These are phyloP conservation scores for Rugosomyces carneus DNA, from an alignment of 1,284 basidiomycete species.

Conservation along the genomic window DNA sequence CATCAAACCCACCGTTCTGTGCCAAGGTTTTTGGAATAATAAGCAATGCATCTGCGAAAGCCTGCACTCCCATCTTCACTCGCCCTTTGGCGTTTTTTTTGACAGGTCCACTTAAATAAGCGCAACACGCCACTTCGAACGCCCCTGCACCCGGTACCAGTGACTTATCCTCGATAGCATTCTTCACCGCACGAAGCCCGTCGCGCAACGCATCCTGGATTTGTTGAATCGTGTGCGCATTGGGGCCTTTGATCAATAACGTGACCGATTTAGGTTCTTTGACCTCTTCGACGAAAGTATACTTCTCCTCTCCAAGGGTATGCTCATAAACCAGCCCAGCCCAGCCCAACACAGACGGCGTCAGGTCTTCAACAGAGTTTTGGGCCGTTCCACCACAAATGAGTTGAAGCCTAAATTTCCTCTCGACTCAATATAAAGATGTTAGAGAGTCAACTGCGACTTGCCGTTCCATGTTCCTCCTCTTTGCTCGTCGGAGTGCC, in stretches of 20 bases:
- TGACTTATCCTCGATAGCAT: slow-evolving; percentile 87
- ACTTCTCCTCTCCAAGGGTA: slow-evolving; percentile 98
- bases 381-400: slow-evolving; percentile 94
- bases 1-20: slow-evolving; percentile 95
- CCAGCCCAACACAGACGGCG: slow-evolving; percentile 89
- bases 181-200: slow-evolving; percentile 95
- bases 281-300: slow-evolving; percentile 96
- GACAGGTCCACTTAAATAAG: slow-evolving; percentile 72
- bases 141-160: slow-evolving; percentile 95
- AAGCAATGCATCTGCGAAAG: slow-evolving; percentile 92
- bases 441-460: slow-evolving; percentile 19
- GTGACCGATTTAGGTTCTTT: slow-evolving; percentile 96
- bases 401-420: slow-evolving; percentile 69
- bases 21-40: slow-evolving; percentile 97
- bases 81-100: slow-evolving; percentile 93
- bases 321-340: slow-evolving; percentile 99
- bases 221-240: slow-evolving; percentile 93
- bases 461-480: slow-evolving; percentile 95
- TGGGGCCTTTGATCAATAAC: slow-evolving; percentile 97
- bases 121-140: slow-evolving; percentile 93
- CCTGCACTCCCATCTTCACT: slow-evolving; percentile 95
- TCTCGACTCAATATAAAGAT: slow-evolving; percentile 14
- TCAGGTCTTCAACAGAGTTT: slow-evolving; percentile 96
- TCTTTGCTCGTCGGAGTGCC: slow-evolving; percentile 91
- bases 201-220: slow-evolving; percentile 97